Evolutionary conservation across 2,329 filamentous ascomycete species (phyloP).

Genomic region (Xylaria sp.): DNA sequence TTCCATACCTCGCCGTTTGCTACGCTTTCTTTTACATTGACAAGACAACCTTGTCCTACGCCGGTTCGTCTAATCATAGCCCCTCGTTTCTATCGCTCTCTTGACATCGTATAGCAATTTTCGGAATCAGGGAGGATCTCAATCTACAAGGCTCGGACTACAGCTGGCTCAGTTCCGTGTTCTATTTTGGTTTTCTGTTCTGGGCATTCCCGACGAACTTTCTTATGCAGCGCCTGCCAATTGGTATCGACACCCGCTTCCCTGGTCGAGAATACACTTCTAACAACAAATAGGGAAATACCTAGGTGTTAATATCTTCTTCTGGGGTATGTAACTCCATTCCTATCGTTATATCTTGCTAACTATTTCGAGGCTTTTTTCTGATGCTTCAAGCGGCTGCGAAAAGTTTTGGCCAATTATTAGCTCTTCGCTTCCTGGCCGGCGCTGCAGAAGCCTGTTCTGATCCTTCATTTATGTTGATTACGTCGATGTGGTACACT

Average conservation of each 20-base stretch:
- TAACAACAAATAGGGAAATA: slow-evolving; percentile 58
- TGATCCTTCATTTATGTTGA: slow-evolving; percentile 67
- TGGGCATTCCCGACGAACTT: slow-evolving; percentile 67
- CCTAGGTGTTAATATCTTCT: slow-evolving; percentile 59
- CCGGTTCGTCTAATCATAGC: slow-evolving; percentile 49
- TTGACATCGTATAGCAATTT: slow-evolving; percentile 56
- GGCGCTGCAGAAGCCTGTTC: slow-evolving; percentile 66
- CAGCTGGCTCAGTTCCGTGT: slow-evolving; percentile 64
- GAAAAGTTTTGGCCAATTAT: slow-evolving; percentile 62
- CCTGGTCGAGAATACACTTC: not conserved
- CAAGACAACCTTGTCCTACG: slow-evolving; percentile 65
- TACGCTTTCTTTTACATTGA: slow-evolving; percentile 64
- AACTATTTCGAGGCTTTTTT: slow-evolving; percentile 53
- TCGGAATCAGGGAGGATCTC: slow-evolving; percentile 68
- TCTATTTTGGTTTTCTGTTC: slow-evolving; percentile 66
- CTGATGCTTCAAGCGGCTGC: slow-evolving; percentile 63
- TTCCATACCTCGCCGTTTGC: slow-evolving; percentile 66
- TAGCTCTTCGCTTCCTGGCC: slow-evolving; percentile 62
- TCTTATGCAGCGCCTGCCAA: slow-evolving; percentile 62
- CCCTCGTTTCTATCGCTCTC: not conserved
- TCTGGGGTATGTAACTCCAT: slow-evolving; percentile 48
- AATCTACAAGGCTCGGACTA: slow-evolving; percentile 64
- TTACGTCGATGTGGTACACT: slow-evolving; percentile 70
- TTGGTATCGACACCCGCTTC: slow-evolving; percentile 55
- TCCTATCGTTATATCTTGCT: not conserved